Percentiles rank a stretch among this genome's conserved stretches.
Evolutionary conservation across 345 rosid genomes (phyloP).

Genomic region (Moricandia arvensis): DNA sequence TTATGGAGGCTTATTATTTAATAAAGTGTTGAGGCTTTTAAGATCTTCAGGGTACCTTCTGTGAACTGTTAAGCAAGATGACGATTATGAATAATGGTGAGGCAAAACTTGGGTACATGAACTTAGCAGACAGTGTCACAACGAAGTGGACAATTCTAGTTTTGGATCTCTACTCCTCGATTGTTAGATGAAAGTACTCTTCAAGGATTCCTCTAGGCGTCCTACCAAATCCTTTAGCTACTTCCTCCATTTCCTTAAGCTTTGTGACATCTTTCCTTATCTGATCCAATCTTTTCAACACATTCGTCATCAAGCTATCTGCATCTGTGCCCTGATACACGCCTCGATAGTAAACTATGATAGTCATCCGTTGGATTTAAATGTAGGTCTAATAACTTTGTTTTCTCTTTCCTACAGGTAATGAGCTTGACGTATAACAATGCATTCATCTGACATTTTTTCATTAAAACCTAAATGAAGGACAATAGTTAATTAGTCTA

Average conservation of each 20-base stretch:
- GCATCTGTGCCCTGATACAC: background rate
- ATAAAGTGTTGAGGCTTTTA: background rate
- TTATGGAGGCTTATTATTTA: background rate
- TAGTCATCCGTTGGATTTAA: no score
- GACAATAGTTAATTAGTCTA: no score
- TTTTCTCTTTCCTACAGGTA: no score
- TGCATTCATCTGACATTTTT: no score
- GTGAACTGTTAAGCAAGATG: background rate
- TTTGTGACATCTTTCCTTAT: no score
- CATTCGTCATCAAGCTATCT: no score
- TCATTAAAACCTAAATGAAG: no score
- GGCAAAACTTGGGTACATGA: background rate
- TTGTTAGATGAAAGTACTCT: slow-evolving; percentile 51
- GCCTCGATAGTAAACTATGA: slow-evolving; percentile 36
- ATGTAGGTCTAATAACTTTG: no score
- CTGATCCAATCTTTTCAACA: no score
- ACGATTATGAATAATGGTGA: background rate
- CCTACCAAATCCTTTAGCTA: slow-evolving; percentile 72
- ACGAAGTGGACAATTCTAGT: no score
- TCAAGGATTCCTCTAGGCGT: slow-evolving; percentile 50
- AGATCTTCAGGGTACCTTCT: background rate
- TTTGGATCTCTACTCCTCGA: slow-evolving; percentile 28
- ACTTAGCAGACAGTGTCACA: no score
- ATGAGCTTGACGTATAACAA: no score
- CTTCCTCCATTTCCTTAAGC: slow-evolving; percentile 50